These are phyloP conservation scores for Phytophthora colocasiae DNA, from an alignment of 352 stramenopile species.

Conservation along the genomic window DNA sequence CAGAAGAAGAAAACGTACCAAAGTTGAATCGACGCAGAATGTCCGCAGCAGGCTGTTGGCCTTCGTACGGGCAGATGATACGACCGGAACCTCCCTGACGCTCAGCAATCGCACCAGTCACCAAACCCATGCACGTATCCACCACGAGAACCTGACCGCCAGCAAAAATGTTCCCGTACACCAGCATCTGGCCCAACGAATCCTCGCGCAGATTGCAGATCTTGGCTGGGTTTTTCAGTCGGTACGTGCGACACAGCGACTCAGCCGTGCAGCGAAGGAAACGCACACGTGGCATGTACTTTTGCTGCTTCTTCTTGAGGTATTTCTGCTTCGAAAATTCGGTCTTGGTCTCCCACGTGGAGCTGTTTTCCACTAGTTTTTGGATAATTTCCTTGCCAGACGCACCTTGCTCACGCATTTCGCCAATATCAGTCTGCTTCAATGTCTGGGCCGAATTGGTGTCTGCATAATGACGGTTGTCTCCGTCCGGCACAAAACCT, in stretches of 20 bases:
- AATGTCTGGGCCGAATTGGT: constrained; percentile 89
- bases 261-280: constrained; percentile 89
- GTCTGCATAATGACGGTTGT: constrained; percentile 88
- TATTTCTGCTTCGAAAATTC: constrained; percentile 98
- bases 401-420: constrained; percentile 71
- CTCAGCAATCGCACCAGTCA: constrained; percentile 91
- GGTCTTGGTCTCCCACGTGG: constrained; percentile 95
- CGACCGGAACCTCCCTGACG: constrained; percentile 72
- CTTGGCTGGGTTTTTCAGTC: constrained; percentile 90
- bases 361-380: constrained; percentile 94
- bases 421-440: constrained; percentile 69
- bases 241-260: constrained; percentile 91
- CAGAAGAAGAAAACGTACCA: constrained; percentile 38
- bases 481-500: constrained; percentile 71
- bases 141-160: constrained; percentile 91
- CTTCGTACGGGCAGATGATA: constrained; percentile 77
- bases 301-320: constrained; percentile 95
- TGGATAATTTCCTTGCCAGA: constrained; percentile 91
- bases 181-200: constrained; percentile 93
- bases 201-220: constrained; percentile 94
- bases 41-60: constrained; percentile 75
- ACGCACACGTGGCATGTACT: constrained; percentile 90
- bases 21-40: constrained; percentile 90
- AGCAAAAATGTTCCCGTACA: constrained; percentile 93
- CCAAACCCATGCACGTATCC: constrained; percentile 93